Percentiles rank a stretch among this genome's conserved stretches.
Evolutionary conservation across 164 flowering plant species (phyloP).

Genomic region (Protea cynaroides): DNA sequence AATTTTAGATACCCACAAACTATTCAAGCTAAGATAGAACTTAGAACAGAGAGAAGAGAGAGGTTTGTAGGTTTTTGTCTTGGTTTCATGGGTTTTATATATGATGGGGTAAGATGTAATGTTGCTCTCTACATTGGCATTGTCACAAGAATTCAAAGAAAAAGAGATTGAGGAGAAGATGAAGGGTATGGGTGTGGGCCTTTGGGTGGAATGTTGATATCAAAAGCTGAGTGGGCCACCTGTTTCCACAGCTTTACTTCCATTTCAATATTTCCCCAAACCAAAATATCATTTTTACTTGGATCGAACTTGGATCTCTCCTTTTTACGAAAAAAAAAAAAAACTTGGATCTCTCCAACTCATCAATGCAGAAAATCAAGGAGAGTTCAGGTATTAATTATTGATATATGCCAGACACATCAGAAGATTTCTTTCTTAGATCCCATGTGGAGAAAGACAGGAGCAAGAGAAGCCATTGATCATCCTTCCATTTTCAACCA

Average conservation of each 20-base stretch:
- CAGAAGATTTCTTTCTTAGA: no score
- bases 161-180: neutral
- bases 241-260: no score
- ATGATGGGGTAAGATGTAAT: neutral
- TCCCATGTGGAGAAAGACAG: no score
- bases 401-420: no score
- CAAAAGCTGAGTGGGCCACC: neutral
- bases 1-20: neutral
- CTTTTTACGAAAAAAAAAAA: neutral
- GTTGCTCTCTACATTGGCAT: neutral
- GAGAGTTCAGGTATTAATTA: no score
- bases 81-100: neutral
- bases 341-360: neutral
- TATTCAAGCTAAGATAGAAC: neutral
- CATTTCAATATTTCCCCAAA: no score
- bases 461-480: no score
- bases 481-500: no score
- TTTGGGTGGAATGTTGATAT: slow-evolving; percentile 4
- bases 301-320: neutral
- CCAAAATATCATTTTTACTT: no score
- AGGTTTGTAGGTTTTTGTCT: neutral
- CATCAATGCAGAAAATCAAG: no score
- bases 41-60: neutral
- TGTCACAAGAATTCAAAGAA: neutral
- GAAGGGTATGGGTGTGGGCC: neutral